Conservation (phyloP, 2,329 filamentous ascomycete species). For the Xylaria sp. region DNA sequence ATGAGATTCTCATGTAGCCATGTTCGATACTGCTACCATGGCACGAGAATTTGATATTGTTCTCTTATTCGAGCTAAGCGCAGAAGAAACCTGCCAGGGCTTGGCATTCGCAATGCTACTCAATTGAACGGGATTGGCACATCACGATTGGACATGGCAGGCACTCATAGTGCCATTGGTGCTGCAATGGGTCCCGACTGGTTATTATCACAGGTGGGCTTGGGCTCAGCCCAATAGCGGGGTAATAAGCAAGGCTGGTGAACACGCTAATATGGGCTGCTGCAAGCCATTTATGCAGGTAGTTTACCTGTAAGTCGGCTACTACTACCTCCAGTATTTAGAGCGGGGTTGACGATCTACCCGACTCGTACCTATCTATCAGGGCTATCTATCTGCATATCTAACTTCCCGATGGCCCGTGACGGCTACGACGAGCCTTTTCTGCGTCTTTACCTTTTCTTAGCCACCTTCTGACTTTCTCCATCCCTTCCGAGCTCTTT, state of each 20-base stretch:
- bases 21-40: neutral
- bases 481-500: neutral
- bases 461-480: conserved; percentile 2
- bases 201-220: neutral
- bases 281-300: conserved; percentile 5
- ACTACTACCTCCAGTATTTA: neutral
- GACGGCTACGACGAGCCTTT: neutral
- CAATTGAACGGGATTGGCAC: neutral
- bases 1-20: neutral
- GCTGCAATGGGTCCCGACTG: neutral
- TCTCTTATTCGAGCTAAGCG: neutral
- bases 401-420: neutral
- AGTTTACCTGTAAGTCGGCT: neutral
- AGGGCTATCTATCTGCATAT: neutral
- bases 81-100: neutral
- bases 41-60: neutral
- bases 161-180: neutral
- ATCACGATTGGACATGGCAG: neutral
- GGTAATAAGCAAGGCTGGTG: conserved; percentile 23
- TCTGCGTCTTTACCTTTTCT: conserved; percentile 9
- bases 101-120: neutral
- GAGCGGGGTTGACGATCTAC: conserved; percentile 8
- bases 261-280: conserved; percentile 21
- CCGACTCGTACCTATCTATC: conserved; percentile 4
- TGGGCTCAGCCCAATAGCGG: conserved; percentile 29